A percentile compares a stretch with the other conserved stretches of the same genome.
These are phyloP conservation scores for Silene uniflora DNA, from an alignment of 148 eudicot genomes.

Conservation along the genomic window DNA sequence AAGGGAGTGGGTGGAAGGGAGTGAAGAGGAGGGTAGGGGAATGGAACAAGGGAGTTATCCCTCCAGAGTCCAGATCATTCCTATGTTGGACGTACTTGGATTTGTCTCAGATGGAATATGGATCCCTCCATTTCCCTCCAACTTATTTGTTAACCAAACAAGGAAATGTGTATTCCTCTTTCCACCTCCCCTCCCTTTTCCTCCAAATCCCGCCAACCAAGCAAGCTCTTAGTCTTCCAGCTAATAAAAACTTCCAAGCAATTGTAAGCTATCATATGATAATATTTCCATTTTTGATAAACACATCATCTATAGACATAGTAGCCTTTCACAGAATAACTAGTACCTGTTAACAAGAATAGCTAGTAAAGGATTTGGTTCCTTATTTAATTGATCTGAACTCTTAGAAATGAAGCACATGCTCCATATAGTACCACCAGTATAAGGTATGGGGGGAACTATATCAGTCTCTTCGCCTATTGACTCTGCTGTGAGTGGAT, in stretches of 20 bases:
- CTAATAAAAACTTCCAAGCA: conserved; percentile 11
- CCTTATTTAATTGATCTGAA: conserved; percentile 41
- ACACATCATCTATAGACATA: conserved; percentile 2
- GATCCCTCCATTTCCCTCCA: neutral
- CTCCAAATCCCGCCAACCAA: neutral
- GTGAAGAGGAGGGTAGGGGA: no score
- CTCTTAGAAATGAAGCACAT: conserved; percentile 87
- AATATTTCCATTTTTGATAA: conserved; percentile 2
- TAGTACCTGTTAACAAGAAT: conserved; percentile 80
- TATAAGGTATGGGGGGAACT: conserved; percentile 17
- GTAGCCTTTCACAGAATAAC: conserved; percentile 81
- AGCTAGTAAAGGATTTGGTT: conserved; percentile 64
- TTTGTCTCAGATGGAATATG: neutral
- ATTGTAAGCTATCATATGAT: conserved; percentile 7
- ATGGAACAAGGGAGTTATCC: no score
- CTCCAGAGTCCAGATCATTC: no score
- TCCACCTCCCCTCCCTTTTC: neutral
- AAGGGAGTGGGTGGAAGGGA: no score
- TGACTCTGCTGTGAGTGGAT: conserved; percentile 19
- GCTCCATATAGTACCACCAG: conserved; percentile 88
- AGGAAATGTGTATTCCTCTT: neutral
- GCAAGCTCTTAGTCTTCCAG: conserved; percentile 11
- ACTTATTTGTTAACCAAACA: neutral
- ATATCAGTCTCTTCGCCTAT: conserved; percentile 14
- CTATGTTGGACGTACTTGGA: no score